phyloP scores from a whole-genome alignment of 2,329 filamentous ascomycete genomes.

The Fusarium sterilihyphosum region DNA sequence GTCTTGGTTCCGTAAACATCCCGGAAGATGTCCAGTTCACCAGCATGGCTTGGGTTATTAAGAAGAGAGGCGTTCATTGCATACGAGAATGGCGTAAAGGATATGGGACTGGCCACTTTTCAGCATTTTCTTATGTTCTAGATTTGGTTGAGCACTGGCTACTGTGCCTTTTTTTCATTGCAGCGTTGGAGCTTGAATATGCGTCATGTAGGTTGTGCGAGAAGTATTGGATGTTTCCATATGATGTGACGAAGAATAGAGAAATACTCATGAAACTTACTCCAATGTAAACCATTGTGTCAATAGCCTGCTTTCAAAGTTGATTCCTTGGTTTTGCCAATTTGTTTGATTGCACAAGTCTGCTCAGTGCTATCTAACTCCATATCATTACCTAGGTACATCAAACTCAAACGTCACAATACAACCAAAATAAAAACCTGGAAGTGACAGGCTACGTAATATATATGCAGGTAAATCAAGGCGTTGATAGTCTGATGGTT shows the following conservation, averaged over 20 bases:
- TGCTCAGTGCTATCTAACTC: not conserved
- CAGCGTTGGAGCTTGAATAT: constrained; percentile 13
- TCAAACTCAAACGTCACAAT: not conserved
- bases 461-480: not conserved
- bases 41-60: constrained; percentile 69
- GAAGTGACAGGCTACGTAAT: not conserved
- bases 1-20: constrained; percentile 70
- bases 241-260: not conserved
- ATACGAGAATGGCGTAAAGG: constrained; percentile 36
- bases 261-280: not conserved
- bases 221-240: not conserved
- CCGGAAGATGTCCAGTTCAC: constrained; percentile 72
- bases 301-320: not conserved
- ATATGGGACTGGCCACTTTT: constrained; percentile 10
- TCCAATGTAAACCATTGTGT: not conserved
- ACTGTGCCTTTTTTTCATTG: constrained; percentile 29
- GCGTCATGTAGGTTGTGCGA: not conserved
- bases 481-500: not conserved
- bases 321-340: not conserved
- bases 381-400: not conserved
- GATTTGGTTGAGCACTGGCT: constrained; percentile 22
- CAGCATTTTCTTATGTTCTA: constrained; percentile 32
- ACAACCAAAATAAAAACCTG: not conserved
- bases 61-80: constrained; percentile 28
- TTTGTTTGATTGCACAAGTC: not conserved